These are phyloP conservation scores for Gossypium australe DNA, from an alignment of 345 rosid genomes.

Conservation along the genomic window DNA sequence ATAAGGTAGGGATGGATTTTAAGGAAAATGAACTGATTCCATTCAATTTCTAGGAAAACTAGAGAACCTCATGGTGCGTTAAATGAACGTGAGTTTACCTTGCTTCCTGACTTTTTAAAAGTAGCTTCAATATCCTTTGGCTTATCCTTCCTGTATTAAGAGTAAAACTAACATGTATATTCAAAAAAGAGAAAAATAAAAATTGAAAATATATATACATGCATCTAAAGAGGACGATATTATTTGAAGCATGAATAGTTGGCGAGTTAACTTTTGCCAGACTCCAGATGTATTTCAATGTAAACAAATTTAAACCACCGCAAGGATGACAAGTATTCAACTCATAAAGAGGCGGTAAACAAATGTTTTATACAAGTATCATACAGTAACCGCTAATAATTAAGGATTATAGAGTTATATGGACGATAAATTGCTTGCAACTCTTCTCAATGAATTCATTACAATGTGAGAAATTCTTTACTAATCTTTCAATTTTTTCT, in stretches of 20 bases:
- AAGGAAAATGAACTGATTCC: not conserved
- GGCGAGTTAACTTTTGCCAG: not conserved
- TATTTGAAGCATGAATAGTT: not conserved
- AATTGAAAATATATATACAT: not conserved
- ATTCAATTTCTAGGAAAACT: not conserved
- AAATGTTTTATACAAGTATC: not conserved
- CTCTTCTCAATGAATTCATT: too few species aligned
- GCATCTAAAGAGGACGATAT: not conserved
- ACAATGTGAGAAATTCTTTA: too few species aligned
- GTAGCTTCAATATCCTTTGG: conserved; percentile 32
- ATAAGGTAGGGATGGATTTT: too few species aligned
- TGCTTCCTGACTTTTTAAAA: conserved; percentile 36
- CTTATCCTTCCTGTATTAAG: conserved; percentile 47
- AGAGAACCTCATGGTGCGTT: conserved; percentile 2
- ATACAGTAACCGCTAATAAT: too few species aligned
- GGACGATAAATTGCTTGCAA: too few species aligned
- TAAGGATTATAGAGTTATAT: too few species aligned
- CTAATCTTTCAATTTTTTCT: too few species aligned
- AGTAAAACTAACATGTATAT: conserved; percentile 7
- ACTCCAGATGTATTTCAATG: not conserved
- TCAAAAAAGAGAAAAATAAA: not conserved
- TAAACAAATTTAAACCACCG: not conserved
- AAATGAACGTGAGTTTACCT: conserved; percentile 39
- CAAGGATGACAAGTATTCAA: not conserved
- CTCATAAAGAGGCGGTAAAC: not conserved